Conservation (phyloP, 192 early-diverging fungal genomes). For the Linnemannia elongata region DNA sequence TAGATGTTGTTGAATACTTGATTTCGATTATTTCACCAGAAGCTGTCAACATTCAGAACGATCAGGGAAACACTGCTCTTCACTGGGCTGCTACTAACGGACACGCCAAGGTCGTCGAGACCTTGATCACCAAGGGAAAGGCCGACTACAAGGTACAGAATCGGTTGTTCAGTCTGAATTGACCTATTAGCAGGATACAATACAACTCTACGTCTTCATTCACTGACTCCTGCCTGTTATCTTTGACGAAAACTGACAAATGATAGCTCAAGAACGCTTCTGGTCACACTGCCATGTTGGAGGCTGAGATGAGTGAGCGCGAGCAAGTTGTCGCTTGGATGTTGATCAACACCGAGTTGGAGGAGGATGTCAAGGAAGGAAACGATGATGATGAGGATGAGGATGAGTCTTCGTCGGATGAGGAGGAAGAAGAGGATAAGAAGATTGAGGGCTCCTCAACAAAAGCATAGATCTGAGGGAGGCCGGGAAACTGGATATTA, state of each 20-base stretch:
- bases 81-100: constrained; percentile 93
- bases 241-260: neutral
- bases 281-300: constrained; percentile 62
- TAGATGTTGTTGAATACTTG: constrained; percentile 69
- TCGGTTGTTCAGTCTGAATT: too few species aligned
- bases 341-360: constrained; percentile 63
- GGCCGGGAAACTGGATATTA: neutral
- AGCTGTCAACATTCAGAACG: constrained; percentile 68
- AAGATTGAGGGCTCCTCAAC: constrained; percentile 24
- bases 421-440: constrained; percentile 30
- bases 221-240: neutral
- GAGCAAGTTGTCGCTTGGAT: constrained; percentile 68
- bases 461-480: constrained; percentile 15
- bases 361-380: constrained; percentile 56
- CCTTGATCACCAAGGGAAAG: constrained; percentile 68
- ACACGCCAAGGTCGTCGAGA: constrained; percentile 74
- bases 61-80: constrained; percentile 78
- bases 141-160: constrained; percentile 70
- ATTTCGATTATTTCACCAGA: constrained; percentile 51
- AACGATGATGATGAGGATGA: constrained; percentile 54
- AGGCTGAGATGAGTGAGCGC: constrained; percentile 62
- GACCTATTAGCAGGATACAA: too few species aligned
- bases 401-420: constrained; percentile 26
- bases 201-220: neutral
- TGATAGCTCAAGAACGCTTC: constrained; percentile 64